These are phyloP conservation scores for Paxillus rubicundulus DNA, from an alignment of 768 basidiomycete genomes.

Conservation along the genomic window DNA sequence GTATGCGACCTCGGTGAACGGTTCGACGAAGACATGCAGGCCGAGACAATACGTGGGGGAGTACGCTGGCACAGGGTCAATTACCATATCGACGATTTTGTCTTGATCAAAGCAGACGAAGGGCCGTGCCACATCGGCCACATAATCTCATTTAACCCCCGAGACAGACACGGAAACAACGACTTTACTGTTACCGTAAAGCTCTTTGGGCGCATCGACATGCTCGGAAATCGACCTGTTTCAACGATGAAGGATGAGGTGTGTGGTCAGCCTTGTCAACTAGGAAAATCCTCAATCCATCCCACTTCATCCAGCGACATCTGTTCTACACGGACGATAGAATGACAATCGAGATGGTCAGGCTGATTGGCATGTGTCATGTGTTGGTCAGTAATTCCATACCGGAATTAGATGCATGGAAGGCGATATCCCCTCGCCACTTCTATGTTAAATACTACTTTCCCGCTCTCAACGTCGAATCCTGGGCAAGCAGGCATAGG, in stretches of 20 bases:
- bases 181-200: conserved; percentile 32
- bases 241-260: conserved; percentile 58
- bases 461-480: conserved; percentile 36
- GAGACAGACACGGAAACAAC: conserved; percentile 12
- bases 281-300: not conserved
- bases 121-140: conserved; percentile 61
- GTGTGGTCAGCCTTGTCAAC: conserved; percentile 4
- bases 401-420: conserved; percentile 43
- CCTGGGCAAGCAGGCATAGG: conserved; percentile 37
- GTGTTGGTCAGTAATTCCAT: conserved; percentile 40
- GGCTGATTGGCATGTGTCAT: conserved; percentile 48
- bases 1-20: conserved; percentile 41
- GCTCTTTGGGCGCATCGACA: conserved; percentile 52
- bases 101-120: conserved; percentile 43
- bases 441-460: conserved; percentile 59
- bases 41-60: conserved; percentile 36
- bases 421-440: conserved; percentile 50
- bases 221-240: conserved; percentile 36
- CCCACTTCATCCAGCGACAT: conserved; percentile 45
- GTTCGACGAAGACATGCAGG: conserved; percentile 29
- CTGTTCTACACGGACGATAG: conserved; percentile 55
- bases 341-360: conserved; percentile 29
- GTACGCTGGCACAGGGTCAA: conserved; percentile 43
- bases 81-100: conserved; percentile 65
- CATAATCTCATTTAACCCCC: conserved; percentile 36